Base-by-base conservation (phyloP, 2,329 filamentous ascomycete species). In the Arthrobotrys conoides region DNA sequence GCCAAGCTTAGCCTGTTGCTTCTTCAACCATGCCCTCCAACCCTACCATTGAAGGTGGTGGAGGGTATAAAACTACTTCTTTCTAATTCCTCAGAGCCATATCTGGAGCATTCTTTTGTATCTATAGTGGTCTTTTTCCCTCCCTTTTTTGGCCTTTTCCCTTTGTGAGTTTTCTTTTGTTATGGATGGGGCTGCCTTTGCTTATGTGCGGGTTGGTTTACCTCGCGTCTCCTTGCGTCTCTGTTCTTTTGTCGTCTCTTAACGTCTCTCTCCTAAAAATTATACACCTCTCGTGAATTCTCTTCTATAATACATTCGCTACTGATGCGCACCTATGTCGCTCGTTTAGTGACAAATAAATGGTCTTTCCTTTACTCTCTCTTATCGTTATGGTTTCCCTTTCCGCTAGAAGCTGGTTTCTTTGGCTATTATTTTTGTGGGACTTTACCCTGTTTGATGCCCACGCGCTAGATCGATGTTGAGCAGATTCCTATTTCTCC, bases 71-170 rank as follows among this genome's bases (percentile, higher is more conserved):
- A 59, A 59, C 53, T 59, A 59, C 53, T 59, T 63, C 24, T 18
- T 80, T 80, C 65, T 81, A 76, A 71, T 80, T 73, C 69, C 51
- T 59, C 53, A 69, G 76, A 68, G 67, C 78, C 63, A 49, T 71
- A 72, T 70, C 76, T 69, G 53, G 80, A 69, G 65, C 55, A 76
- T 80, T 78, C 73, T 72, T 79, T 77, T 75, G 75, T 78, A 78
- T 72, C 79, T 79, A 73, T 70, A 77, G 79, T 61, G 33, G 38
- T 67, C 49, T 65, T 68, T 75, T 51, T 53, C 72, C 70, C 36
- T 71, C 33, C 63, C 55, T 69, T 72, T 76, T 76, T 66, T 61
- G 27, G 27, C 27, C 22, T 57, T 59, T 71, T 81, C 69, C 36
- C 51, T 59, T 38, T 38, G 53, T 30, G 30, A 59, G 30, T 14